phyloP scores from a whole-genome alignment of 1,284 basidiomycete species.

The Pseudomicrostroma phylloplanum region DNA sequence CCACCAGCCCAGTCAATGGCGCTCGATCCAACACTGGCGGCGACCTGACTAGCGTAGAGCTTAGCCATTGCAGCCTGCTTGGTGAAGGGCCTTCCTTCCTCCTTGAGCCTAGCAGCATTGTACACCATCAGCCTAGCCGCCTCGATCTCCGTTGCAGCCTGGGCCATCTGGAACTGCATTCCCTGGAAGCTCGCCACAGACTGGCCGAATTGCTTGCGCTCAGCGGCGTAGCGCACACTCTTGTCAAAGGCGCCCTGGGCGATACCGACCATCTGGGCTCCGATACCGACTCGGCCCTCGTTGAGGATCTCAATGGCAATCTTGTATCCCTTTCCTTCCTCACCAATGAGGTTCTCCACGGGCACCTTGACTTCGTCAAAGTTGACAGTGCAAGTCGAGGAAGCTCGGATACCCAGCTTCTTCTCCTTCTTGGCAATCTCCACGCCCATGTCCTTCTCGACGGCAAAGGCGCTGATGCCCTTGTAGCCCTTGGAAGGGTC shows the following conservation, averaged over 20 bases:
- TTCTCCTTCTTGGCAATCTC: conserved; percentile 98
- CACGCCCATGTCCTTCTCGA: conserved; percentile 93
- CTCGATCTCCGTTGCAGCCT: conserved; percentile 79
- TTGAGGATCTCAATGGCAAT: conserved; percentile 92
- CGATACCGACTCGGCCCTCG: conserved; percentile 95
- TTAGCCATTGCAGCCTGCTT: conserved; percentile 92
- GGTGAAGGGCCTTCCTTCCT: conserved; percentile 84
- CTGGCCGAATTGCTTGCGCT: conserved; percentile 89
- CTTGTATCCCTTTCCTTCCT: conserved; percentile 92
- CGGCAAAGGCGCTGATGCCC: conserved; percentile 95
- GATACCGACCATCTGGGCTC: conserved; percentile 73
- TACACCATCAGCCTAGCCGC: conserved; percentile 88
- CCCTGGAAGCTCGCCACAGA: conserved; percentile 79
- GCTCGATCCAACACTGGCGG: conserved; percentile 74
- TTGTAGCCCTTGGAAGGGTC: conserved; percentile 96
- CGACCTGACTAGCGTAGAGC: conserved; percentile 79
- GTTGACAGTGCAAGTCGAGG: conserved; percentile 91
- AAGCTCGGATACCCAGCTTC: conserved; percentile 92
- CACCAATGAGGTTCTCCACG: conserved; percentile 85
- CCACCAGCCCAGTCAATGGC: conserved; percentile 98
- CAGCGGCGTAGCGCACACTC: conserved; percentile 83
- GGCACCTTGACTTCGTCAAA: conserved; percentile 94
- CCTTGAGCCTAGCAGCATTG: conserved; percentile 88
- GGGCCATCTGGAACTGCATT: conserved; percentile 88
- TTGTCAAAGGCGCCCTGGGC: conserved; percentile 95